Evolutionary conservation across 2,329 filamentous ascomycete species (phyloP).

Genomic region (Aphanocladium album): DNA sequence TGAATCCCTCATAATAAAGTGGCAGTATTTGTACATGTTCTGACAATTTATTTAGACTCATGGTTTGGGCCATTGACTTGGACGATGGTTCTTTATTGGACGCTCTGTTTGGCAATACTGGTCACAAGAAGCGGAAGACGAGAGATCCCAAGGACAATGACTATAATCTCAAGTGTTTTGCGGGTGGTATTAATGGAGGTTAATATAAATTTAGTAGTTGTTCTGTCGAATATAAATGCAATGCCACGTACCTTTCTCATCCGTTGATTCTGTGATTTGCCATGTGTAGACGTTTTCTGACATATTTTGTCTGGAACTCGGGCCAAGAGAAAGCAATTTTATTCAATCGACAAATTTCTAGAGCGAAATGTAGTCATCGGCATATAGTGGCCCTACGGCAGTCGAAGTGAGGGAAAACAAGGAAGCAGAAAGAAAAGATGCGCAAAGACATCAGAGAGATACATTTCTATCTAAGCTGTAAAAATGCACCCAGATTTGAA

Average conservation of each 20-base stretch:
- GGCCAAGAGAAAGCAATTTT: not conserved
- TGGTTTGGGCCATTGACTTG: not conserved
- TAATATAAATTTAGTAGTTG: not conserved
- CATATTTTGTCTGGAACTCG: not conserved
- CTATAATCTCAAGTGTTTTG: not conserved
- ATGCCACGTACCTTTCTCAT: not conserved
- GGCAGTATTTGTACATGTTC: not conserved
- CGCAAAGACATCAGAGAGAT: too few species aligned
- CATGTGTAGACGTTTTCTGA: not conserved
- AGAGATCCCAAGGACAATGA: not conserved
- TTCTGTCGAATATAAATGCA: not conserved
- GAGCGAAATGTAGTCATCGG: too few species aligned
- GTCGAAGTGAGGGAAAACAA: too few species aligned
- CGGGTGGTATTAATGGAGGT: not conserved
- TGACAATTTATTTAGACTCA: not conserved
- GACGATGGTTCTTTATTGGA: slow-evolving; percentile 18
- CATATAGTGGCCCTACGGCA: too few species aligned
- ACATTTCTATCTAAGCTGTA: too few species aligned
- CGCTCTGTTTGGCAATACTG: not conserved
- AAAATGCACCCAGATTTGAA: too few species aligned
- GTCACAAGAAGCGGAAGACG: not conserved
- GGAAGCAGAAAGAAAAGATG: too few species aligned
- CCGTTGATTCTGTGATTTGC: not conserved
- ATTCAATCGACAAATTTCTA: too few species aligned
- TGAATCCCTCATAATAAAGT: not conserved